phyloP scores from a whole-genome alignment of 257 asterid species.

The Leonotis leonurus region DNA sequence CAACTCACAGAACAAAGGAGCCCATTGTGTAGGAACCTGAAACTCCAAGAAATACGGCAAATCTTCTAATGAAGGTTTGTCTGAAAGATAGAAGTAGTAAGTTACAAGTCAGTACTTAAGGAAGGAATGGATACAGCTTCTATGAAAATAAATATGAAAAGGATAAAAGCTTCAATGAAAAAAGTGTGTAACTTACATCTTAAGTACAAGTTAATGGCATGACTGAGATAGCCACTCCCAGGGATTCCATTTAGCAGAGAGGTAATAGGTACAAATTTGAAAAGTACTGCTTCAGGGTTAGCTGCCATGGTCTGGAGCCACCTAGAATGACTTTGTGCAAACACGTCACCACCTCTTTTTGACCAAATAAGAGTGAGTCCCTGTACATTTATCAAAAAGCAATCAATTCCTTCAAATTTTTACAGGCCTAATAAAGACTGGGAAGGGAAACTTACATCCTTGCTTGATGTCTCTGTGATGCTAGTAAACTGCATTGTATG shows the following conservation, averaged over 20 bases:
- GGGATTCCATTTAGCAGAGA: constrained; percentile 93
- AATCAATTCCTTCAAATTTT: constrained; percentile 13
- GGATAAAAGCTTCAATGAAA: not conserved
- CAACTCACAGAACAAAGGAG: constrained; percentile 87
- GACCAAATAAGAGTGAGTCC: constrained; percentile 97
- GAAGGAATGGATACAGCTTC: too few relatives aligned
- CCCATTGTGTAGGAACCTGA: constrained; percentile 97
- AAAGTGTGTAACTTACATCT: constrained; percentile 49
- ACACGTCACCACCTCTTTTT: constrained; percentile 97
- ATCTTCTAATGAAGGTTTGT: constrained; percentile 86
- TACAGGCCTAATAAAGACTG: constrained; percentile 5
- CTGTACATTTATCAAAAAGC: constrained; percentile 35
- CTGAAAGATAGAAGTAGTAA: constrained; percentile 30
- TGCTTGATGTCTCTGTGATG: constrained; percentile 90
- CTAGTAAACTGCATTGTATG: constrained; percentile 93
- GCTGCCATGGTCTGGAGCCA: constrained; percentile 97
- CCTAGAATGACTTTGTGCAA: constrained; percentile 93
- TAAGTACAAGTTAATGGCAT: constrained; percentile 87
- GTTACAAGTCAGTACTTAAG: not conserved
- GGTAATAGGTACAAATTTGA: constrained; percentile 89
- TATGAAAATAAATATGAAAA: not conserved
- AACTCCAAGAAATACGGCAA: constrained; percentile 85
- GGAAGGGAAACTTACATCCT: constrained; percentile 60
- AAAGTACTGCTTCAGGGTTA: constrained; percentile 83
- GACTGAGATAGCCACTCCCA: constrained; percentile 99